phyloP scores from a whole-genome alignment of 495 filamentous ascomycete genomes.

The Massariosphaeria phaeospora region DNA sequence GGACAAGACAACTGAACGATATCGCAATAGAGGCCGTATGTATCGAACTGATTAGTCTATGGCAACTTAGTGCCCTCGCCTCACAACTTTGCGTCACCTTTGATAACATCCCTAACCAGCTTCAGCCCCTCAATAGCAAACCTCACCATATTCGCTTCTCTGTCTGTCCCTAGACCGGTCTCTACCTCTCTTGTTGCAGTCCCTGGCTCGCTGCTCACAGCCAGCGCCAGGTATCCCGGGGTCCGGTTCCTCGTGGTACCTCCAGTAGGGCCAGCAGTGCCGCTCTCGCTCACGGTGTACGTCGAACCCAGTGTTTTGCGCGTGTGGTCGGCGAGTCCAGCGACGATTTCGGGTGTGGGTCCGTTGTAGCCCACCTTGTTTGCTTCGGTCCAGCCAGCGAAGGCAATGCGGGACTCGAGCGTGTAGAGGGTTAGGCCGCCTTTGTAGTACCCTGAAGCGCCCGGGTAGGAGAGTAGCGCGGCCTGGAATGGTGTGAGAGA shows the following conservation, averaged over 20 bases:
- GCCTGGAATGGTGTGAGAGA: conserved; percentile 40
- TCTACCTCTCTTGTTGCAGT: conserved; percentile 50
- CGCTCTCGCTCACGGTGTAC: conserved; percentile 54
- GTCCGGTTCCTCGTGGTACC: conserved; percentile 53
- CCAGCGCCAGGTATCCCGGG: conserved; percentile 59
- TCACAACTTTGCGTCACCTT: conserved; percentile 39
- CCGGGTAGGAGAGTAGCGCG: conserved; percentile 52
- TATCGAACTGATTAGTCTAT: too few species aligned
- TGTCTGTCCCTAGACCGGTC: conserved; percentile 48
- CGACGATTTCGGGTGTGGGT: conserved; percentile 54
- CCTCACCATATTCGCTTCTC: conserved; percentile 57
- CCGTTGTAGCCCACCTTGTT: conserved; percentile 49
- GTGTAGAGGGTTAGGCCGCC: conserved; percentile 61
- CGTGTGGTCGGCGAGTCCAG: conserved; percentile 52
- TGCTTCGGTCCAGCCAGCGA: conserved; percentile 57
- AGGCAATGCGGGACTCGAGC: conserved; percentile 54
- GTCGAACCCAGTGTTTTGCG: conserved; percentile 49
- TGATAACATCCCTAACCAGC: conserved; percentile 54
- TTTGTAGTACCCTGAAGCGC: conserved; percentile 54
- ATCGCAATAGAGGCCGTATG: too few species aligned
- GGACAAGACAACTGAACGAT: too few species aligned
- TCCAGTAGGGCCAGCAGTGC: conserved; percentile 58
- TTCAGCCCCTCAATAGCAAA: conserved; percentile 56
- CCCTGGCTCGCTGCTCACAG: conserved; percentile 49
- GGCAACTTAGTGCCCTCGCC: too few species aligned